Percentiles rank a stretch among this genome's conserved stretches.
Evolutionary conservation across 495 filamentous ascomycete species (phyloP).

Genomic region (Hypoxylon fragiforme): DNA sequence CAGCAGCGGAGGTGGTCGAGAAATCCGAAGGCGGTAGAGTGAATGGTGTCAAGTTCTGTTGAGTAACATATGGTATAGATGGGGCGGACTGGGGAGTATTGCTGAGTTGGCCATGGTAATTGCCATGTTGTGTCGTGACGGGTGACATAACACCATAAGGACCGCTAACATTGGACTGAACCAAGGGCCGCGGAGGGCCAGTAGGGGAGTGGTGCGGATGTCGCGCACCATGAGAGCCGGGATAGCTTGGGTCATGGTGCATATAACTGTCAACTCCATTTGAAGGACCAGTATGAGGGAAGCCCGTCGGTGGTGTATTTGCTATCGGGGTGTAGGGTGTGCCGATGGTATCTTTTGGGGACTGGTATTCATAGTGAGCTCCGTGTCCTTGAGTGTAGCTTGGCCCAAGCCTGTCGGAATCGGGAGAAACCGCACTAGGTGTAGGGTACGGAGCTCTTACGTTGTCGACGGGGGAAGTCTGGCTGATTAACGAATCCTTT

Average conservation of each 20-base stretch:
- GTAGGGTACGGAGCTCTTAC: conserved; percentile 48
- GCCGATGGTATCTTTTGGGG: conserved; percentile 52
- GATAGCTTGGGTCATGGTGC: conserved; percentile 47
- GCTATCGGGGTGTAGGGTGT: conserved; percentile 55
- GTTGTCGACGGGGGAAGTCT: conserved; percentile 55
- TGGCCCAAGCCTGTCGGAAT: conserved; percentile 50
- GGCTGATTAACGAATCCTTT: conserved; percentile 75
- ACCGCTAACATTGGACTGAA: conserved; percentile 49
- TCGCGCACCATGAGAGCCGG: conserved; percentile 38
- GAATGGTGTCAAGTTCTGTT: conserved; percentile 59
- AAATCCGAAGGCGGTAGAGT: conserved; percentile 60
- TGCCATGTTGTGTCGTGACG: conserved; percentile 49
- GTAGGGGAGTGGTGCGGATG: conserved; percentile 48
- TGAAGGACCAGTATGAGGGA: conserved; percentile 38
- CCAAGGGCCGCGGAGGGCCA: conserved; percentile 46
- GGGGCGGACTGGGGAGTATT: conserved; percentile 49
- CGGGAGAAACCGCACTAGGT: conserved; percentile 53
- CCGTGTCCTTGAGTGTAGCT: conserved; percentile 48
- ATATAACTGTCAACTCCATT: conserved; percentile 49
- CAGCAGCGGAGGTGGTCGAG: conserved; percentile 38
- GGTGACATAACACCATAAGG: conserved; percentile 55
- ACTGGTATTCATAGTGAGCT: conserved; percentile 56
- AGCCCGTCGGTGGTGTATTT: conserved; percentile 51
- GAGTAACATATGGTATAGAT: conserved; percentile 48
- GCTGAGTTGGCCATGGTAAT: conserved; percentile 49